A percentile compares a stretch with the other conserved stretches of the same genome.
Conservation (phyloP, 768 basidiomycete species). For the Leucocoprinus birnbaumii region DNA sequence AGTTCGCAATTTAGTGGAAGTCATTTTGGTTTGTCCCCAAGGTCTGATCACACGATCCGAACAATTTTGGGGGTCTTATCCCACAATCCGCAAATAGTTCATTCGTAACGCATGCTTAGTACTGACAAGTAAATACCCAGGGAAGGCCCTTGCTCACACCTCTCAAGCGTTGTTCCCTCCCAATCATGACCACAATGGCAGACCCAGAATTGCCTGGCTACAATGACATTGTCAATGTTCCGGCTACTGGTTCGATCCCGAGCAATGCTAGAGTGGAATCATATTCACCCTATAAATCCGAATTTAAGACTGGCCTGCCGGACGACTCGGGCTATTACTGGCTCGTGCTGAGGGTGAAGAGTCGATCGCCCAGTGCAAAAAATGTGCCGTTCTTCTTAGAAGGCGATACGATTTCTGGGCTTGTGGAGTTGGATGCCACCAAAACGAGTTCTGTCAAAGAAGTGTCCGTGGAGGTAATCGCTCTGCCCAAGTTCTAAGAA, state of each 20-base stretch:
- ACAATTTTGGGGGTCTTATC: too few relatives aligned
- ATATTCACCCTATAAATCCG: slow-evolving; percentile 14
- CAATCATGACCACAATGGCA: slow-evolving; percentile 14
- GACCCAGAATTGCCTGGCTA: slow-evolving; percentile 21
- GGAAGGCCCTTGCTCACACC: too few relatives aligned
- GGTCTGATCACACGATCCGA: too few relatives aligned
- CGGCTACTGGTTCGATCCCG: not conserved
- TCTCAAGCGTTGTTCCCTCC: too few relatives aligned
- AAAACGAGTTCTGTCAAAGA: slow-evolving; percentile 46
- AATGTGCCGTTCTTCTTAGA: slow-evolving; percentile 44
- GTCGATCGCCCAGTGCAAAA: slow-evolving; percentile 36
- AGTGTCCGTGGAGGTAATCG: slow-evolving; percentile 42
- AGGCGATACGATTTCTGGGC: slow-evolving; percentile 47
- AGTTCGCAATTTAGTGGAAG: too few relatives aligned
- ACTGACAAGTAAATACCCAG: too few relatives aligned
- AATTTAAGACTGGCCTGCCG: slow-evolving; percentile 41
- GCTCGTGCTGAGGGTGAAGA: slow-evolving; percentile 45
- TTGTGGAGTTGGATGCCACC: slow-evolving; percentile 47
- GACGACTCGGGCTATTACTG: slow-evolving; percentile 41
- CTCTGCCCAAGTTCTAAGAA: too few relatives aligned
- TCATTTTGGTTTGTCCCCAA: too few relatives aligned
- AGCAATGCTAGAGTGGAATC: not conserved
- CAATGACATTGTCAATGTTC: slow-evolving; percentile 8
- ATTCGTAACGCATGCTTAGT: too few relatives aligned
- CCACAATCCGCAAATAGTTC: too few relatives aligned